Base-by-base conservation (phyloP, 2,329 filamentous ascomycete species). In the Phyllosticta paracitricarpa region DNA sequence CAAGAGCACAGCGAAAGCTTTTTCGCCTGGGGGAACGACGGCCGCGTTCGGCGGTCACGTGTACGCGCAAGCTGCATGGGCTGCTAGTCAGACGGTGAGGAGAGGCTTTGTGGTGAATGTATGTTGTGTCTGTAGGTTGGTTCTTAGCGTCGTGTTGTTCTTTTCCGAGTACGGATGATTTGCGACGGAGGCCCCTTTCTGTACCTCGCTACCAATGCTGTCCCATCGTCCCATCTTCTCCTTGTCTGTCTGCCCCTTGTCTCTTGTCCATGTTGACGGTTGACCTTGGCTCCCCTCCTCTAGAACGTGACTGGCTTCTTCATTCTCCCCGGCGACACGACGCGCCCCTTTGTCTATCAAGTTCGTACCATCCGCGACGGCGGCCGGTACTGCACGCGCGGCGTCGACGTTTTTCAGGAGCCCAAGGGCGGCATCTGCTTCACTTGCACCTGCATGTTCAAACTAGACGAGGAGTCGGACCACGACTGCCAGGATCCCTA, bases 21-120 rank as follows among this genome's bases (percentile, higher is more conserved):
- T 76, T 63, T 72, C 75, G 10, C 78, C 79, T 0, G 77, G 74
- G 2, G 71, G 70, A 6, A 68, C 73, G 17, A 72, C 71, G 2
- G 71, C 75, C 14, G 77, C 80, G 0, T 83, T 82, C 68, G 81
- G 81, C 12, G 81, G 81, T 1, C 81, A 84, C 71, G 80, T 83
- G 4, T 83, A 79, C 65, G 78, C 79, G n/a, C 82, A 84, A 68
- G 78, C 81, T 33, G 80, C 79, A 17, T 84, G 79, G 73, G 81
- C 81, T 17, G 81, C 82, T 8, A 78, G 78, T 8, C 78, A 82
- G 63, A 84, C 81, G 1, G 78, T 83, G 12, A 67, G 66, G 5
- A 70, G 74, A 28, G 81, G 79, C 1, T 78, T 81, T 57, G 67
- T 82, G 28, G 71, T 84, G 24, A 80, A 83, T 70, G 80, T 82